Base-by-base conservation (phyloP, 805 yeast species). In the Komagataella phaffii region DNA sequence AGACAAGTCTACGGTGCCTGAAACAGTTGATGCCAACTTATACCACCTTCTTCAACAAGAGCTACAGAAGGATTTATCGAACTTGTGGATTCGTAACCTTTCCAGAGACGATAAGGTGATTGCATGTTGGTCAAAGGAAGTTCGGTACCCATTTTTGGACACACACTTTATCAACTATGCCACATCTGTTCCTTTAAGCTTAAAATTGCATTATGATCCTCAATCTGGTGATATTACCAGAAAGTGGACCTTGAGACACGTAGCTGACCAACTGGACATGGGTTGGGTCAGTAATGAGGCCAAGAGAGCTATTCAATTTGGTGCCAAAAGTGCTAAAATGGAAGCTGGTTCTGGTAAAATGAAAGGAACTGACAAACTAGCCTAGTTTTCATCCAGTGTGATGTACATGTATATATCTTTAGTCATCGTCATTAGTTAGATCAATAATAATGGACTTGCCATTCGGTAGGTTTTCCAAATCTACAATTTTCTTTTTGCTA, bases 291-390 rank as follows among this genome's bases (percentile, higher is more conserved):
- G 80, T 17, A 69, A 72, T 19, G 98, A 93, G 61, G 79, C 85
- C 1, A 93, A 93, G 62, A 72, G 99, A 48, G 99, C 99, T 0
- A 89, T 93, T 54, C 99, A 93, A 62, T 93, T 93, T 65, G 99
- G 99, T 0, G 87, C 98, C 0, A 82, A 85, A 56, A 84, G 96
- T 61, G 99, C 99, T 1, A 95, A 91, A 64, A 80, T 93, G 83
- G 90, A 85, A 55, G 73, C 80, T 3, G 91, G 91, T 1, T 78
- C 84, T 47, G 83, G 90, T 3, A 84, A 80, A 57, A 71, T 77
- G 45, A 84, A 81, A 59, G 98, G 98, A 0, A 85, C 90, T 0
- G 93, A 84, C 58, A 58, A 65, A 51, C 18, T 51, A 30, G n/a
- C 40, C n/a, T 30, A 30, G 10, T 10, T 8, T 30, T 14, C 40